phyloP scores from a whole-genome alignment of 2,329 filamentous ascomycete species.

The Grosmannia clavigera region DNA sequence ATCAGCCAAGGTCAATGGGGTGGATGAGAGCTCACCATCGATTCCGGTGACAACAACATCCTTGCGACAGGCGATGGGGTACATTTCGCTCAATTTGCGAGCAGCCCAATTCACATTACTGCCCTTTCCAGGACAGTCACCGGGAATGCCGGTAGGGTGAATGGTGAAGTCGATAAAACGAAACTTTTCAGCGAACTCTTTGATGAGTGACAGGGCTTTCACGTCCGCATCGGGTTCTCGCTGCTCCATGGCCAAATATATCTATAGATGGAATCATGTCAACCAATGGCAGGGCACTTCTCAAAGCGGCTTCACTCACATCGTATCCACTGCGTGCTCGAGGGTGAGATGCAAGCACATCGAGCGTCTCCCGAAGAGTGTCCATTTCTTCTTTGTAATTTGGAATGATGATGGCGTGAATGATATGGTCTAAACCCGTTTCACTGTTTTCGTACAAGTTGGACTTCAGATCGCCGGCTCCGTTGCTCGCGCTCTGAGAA shows the following conservation, averaged over 20 bases:
- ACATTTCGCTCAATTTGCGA: slow-evolving; percentile 50
- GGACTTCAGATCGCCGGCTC: slow-evolving; percentile 37
- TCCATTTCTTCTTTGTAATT: slow-evolving; percentile 65
- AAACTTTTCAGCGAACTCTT: slow-evolving; percentile 52
- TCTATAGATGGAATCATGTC: slow-evolving; percentile 24
- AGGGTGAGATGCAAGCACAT: slow-evolving; percentile 55
- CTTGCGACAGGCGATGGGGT: slow-evolving; percentile 37
- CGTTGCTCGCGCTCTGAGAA: slow-evolving; percentile 34
- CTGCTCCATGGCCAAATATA: slow-evolving; percentile 63
- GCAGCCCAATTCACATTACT: slow-evolving; percentile 65
- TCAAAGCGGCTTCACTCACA: slow-evolving; percentile 36
- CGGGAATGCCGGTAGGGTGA: slow-evolving; percentile 52
- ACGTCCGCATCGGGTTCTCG: slow-evolving; percentile 47
- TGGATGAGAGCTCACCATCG: slow-evolving; percentile 42
- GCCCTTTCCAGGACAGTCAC: slow-evolving; percentile 61
- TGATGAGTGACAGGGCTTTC: slow-evolving; percentile 51
- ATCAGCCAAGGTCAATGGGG: not conserved
- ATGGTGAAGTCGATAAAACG: slow-evolving; percentile 54
- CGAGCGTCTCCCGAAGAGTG: slow-evolving; percentile 54
- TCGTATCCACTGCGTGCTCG: slow-evolving; percentile 54
- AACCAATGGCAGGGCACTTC: too few relatives aligned
- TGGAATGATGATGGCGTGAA: slow-evolving; percentile 58
- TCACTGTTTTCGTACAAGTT: slow-evolving; percentile 32
- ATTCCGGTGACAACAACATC: slow-evolving; percentile 60
- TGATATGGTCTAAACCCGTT: slow-evolving; percentile 30